Evolutionary conservation across 2,329 filamentous ascomycete species (phyloP).

Genomic region (Fusarium tupiense): DNA sequence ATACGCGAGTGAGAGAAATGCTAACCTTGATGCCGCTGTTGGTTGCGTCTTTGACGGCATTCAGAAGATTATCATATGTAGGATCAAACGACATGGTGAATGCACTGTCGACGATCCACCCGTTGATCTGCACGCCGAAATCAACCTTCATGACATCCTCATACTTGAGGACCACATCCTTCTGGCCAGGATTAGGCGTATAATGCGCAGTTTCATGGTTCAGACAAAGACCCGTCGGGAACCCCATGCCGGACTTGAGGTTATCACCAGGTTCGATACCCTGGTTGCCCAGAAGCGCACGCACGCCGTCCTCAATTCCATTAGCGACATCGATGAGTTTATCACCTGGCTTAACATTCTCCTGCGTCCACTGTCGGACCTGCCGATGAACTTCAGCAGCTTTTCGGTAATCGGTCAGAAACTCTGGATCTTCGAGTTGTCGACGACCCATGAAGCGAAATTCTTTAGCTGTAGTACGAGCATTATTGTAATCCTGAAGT

Average conservation of each 20-base stretch:
- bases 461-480: constrained; percentile 41
- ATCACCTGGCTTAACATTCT: constrained; percentile 81
- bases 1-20: accelerated
- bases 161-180: constrained; percentile 69
- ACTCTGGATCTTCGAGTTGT: constrained; percentile 53
- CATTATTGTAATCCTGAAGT: constrained; percentile 40
- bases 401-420: constrained; percentile 79
- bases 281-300: constrained; percentile 76
- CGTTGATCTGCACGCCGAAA: constrained; percentile 80
- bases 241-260: constrained; percentile 80
- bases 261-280: constrained; percentile 80
- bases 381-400: constrained; percentile 84
- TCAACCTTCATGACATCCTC: constrained; percentile 82
- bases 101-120: constrained; percentile 79
- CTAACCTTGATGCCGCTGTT: constrained; percentile 78
- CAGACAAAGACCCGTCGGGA: constrained; percentile 82
- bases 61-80: constrained; percentile 75
- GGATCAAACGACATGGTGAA: constrained; percentile 80
- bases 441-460: constrained; percentile 32
- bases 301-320: constrained; percentile 82
- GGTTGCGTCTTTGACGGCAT: constrained; percentile 77
- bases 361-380: constrained; percentile 81
- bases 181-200: constrained; percentile 84
- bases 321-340: constrained; percentile 80
- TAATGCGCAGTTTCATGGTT: constrained; percentile 86